Conservation (phyloP, 164 flowering plant genomes). For the Liriodendron chinense region DNA sequence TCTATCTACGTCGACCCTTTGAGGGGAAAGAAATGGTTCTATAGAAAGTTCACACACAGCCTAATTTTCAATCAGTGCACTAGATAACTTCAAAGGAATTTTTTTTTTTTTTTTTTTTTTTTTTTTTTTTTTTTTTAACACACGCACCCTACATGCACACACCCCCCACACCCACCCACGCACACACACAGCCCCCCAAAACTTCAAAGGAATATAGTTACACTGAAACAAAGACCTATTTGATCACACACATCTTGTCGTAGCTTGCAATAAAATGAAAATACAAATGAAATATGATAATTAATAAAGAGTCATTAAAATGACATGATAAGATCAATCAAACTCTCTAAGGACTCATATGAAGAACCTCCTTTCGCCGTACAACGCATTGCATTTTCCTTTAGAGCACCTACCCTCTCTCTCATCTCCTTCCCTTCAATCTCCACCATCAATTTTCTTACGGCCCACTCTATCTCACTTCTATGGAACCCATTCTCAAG, state of each 20-base stretch:
- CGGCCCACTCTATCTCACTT: conserved; percentile 20
- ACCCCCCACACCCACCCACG: too few relatives aligned
- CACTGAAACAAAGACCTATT: not conserved
- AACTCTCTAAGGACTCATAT: not conserved
- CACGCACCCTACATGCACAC: too few relatives aligned
- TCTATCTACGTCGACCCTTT: too few relatives aligned
- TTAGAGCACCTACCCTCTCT: conserved; percentile 15
- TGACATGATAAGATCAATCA: conserved; percentile 1
- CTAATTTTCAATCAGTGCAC: too few relatives aligned
- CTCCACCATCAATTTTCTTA: conserved; percentile 10
- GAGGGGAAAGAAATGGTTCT: too few relatives aligned
- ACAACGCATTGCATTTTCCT: conserved; percentile 7
- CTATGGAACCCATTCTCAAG: conserved; percentile 12
- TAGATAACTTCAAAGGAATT: too few relatives aligned
- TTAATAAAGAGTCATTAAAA: not conserved
- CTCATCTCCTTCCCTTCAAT: conserved; percentile 23
- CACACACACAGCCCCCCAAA: too few relatives aligned
- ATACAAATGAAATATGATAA: not conserved
- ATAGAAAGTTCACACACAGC: too few relatives aligned
- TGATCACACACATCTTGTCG: not conserved
- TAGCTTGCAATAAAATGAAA: not conserved
- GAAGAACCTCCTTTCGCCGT: conserved; percentile 10
- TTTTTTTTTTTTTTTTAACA: too few relatives aligned
- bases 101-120: too few relatives aligned
- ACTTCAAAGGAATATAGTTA: too few relatives aligned